These are phyloP conservation scores for Boletus rubescentipes DNA, from an alignment of 768 basidiomycete genomes.

Conservation along the genomic window DNA sequence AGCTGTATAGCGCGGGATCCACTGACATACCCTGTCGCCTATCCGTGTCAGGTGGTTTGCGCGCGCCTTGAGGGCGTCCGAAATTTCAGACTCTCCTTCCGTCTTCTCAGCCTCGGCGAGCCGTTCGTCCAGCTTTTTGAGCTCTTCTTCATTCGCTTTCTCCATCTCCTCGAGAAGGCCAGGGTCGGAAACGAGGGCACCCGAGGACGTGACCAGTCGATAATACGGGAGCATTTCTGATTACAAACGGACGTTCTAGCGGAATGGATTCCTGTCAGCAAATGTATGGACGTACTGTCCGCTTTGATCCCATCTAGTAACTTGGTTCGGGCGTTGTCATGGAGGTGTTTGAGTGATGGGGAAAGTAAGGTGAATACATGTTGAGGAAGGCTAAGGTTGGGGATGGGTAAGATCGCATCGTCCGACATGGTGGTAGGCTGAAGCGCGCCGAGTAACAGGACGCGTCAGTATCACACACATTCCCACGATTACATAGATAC, in stretches of 20 bases:
- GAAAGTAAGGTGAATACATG: constrained; percentile 73
- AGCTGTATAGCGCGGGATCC: background rate
- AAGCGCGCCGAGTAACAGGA: background rate
- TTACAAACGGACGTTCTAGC: constrained; percentile 1
- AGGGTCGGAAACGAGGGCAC: constrained; percentile 44
- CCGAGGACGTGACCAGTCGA: constrained; percentile 51
- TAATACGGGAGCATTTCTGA: constrained; percentile 91
- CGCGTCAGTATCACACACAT: constrained; percentile 18
- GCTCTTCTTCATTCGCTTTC: constrained; percentile 66
- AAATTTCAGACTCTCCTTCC: constrained; percentile 92
- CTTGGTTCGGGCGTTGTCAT: constrained; percentile 60
- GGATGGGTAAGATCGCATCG: constrained; percentile 80
- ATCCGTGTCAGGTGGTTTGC: constrained; percentile 88
- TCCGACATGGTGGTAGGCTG: constrained; percentile 62
- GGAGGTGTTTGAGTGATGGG: constrained; percentile 57
- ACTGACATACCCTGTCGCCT: constrained; percentile 63
- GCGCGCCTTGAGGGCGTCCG: constrained; percentile 78
- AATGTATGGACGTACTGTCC: constrained; percentile 59
- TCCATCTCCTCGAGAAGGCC: constrained; percentile 25
- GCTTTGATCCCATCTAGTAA: constrained; percentile 74
- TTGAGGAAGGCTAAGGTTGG: constrained; percentile 81
- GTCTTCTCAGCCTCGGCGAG: constrained; percentile 86
- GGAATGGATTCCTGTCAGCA: background rate
- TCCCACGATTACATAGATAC: constrained; percentile 14
- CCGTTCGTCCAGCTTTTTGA: constrained; percentile 72